Base-by-base conservation (phyloP, 176 grass and related monocot species). In the Musa beccarii region DNA sequence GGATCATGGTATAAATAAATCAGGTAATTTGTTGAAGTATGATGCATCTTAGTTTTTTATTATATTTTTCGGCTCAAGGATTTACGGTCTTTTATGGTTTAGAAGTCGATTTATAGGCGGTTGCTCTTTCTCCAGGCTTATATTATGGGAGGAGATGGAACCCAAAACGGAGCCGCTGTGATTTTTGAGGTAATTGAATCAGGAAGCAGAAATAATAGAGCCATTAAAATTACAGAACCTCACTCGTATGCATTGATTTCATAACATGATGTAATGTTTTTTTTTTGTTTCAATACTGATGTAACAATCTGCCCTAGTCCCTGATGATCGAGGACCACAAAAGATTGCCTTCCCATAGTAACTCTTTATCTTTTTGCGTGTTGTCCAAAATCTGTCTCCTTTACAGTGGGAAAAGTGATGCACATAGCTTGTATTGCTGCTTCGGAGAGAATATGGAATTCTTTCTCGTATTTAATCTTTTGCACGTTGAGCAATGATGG, bases 81-180 rank as follows among this genome's bases (percentile, higher is more conserved):
- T 50, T 26, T 69, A 15, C 28, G 9, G n/a, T 49, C 3, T 11
- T 69, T n/a, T 50, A 13, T 19, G 3, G 51, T 22, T 17, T 9
- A 16, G 49, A 10, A 55, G 54, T 28, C 20, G 14, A 16, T 23
- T 1, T 0, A 26, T 28, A 1, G 26, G 26, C 2, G 26, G 26
- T 54, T 55, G 20, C 13, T 28, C 7, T 74, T 24, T 56, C 12
- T 10, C 8, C 53, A 57, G 72, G 53, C 59, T 55, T 74, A 74
- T 74, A 74, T 74, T 56, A 74, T 74, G 2, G 72, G 72, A 34
- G 72, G 72, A 74, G 72, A 74, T 56, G 72, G 72, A 29, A 74
- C 72, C 0, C 72, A 74, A 74, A 74, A 74, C 13, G 72, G 72
- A 57, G 72, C 72, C 17, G 51, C 72, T 43, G 52, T 56, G 6